These are phyloP conservation scores for Cryptococcus jaspeensis DNA, from an alignment of 1,284 basidiomycete genomes.

Conservation along the genomic window DNA sequence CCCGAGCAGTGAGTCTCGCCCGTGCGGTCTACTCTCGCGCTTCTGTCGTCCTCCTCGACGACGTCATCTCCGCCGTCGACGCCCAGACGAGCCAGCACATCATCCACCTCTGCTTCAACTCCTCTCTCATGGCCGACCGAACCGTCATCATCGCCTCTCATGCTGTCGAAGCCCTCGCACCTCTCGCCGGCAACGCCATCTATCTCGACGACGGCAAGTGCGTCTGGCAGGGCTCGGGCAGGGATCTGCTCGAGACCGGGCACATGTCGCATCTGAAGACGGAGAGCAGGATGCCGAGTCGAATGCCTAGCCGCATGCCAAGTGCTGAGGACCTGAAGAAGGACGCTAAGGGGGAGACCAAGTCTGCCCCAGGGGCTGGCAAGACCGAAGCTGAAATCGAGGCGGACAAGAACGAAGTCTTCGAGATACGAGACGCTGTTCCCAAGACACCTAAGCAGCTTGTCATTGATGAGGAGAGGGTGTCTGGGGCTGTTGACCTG, in stretches of 20 bases:
- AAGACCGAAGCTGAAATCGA: constrained; percentile 39
- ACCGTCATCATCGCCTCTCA: constrained; percentile 88
- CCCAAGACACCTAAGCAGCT: constrained; percentile 68
- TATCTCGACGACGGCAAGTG: constrained; percentile 79
- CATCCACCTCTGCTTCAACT: constrained; percentile 73
- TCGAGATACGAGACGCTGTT: constrained; percentile 22
- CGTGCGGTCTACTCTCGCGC: constrained; percentile 45
- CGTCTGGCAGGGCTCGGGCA: constrained; percentile 63
- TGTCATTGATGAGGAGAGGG: constrained; percentile 80
- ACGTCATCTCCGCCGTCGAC: constrained; percentile 59
- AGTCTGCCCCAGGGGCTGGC: constrained; percentile 55
- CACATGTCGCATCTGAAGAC: constrained; percentile 67
- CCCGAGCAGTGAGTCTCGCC: constrained; percentile 37
- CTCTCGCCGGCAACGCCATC: constrained; percentile 48
- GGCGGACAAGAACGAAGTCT: constrained; percentile 4
- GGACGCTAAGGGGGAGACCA: constrained; percentile 28
- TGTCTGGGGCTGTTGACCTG: constrained; percentile 67
- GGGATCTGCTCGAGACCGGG: constrained; percentile 62
- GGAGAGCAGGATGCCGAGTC: constrained; percentile 6
- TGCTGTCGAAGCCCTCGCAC: constrained; percentile 54
- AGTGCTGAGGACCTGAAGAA: not conserved
- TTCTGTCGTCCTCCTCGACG: constrained; percentile 38
- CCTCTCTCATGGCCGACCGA: constrained; percentile 70
- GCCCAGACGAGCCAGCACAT: constrained; percentile 80
- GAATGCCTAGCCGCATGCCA: not conserved